A percentile compares a stretch with the other conserved stretches of the same genome.
Evolutionary conservation across 352 stramenopile genomes (phyloP).

Genomic region (Aphanomyces cochlioides): DNA sequence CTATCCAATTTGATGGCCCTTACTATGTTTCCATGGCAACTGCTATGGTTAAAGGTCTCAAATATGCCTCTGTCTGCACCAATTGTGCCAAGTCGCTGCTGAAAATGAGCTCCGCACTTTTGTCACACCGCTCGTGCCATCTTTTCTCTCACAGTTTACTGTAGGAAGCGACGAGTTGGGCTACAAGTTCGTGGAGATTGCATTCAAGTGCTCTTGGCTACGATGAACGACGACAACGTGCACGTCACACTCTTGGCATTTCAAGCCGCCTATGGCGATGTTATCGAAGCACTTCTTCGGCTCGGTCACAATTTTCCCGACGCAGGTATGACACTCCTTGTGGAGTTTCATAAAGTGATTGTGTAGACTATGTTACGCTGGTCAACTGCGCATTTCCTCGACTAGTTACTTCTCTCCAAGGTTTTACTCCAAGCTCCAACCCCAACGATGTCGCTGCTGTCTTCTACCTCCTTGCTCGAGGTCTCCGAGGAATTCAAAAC

Average conservation of each 20-base stretch:
- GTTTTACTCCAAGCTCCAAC: constrained; percentile 1
- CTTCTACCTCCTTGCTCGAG: constrained; percentile 26
- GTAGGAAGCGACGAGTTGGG: constrained; percentile 44
- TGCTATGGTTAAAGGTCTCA: constrained; percentile 49
- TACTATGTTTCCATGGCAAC: constrained; percentile 47
- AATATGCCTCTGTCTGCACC: constrained; percentile 43
- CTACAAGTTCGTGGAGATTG: constrained; percentile 9
- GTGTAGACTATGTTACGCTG: constrained; percentile 18
- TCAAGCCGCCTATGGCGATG: constrained; percentile 37
- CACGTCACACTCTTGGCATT: constrained; percentile 31
- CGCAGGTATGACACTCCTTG: constrained; percentile 38
- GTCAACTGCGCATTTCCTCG: constrained; percentile 28
- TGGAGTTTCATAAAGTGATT: background rate
- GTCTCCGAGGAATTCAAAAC: constrained; percentile 21
- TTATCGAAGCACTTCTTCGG: constrained; percentile 65
- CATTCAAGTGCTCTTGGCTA: constrained; percentile 46
- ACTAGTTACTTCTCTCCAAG: background rate
- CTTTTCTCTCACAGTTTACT: constrained; percentile 26
- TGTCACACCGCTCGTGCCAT: constrained; percentile 37
- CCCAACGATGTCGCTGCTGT: constrained; percentile 10
- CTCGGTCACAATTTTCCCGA: constrained; percentile 45
- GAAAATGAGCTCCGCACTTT: constrained; percentile 47
- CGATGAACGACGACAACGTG: constrained; percentile 38
- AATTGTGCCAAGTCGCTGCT: constrained; percentile 50
- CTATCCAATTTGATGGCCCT: constrained; percentile 47